Base-by-base conservation (phyloP, 495 filamentous ascomycete genomes). In the Penicilliopsis zonata region DNA sequence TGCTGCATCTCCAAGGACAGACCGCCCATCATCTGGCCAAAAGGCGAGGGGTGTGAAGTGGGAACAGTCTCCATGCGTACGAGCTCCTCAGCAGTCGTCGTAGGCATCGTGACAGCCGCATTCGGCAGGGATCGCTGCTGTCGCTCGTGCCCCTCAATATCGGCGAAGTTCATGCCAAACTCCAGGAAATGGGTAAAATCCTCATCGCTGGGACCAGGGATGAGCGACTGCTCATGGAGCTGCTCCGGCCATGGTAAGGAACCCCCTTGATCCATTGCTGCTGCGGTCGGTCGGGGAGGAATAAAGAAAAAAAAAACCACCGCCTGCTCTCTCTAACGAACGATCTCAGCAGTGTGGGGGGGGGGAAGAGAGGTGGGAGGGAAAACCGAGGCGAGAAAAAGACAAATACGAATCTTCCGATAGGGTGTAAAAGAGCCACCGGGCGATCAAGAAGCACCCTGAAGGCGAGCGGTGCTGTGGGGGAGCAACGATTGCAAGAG, bases 171-270 rank as follows among this genome's bases (percentile, higher is more conserved):
- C 47, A 64, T 64, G 26, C 61, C 60, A 50, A 68, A 70, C 35
- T 70, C 65, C 36, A 72, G 60, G 36, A 70, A 67, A 34, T 57
- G 64, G 46, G 63, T 56, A 44, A 72, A 72, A 28, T 72, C 67
- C 38, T 70, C 65, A 8, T 69, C 62, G 16, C 42, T 49, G 26
- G 47, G 38, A 15, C 43, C 37, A 2, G 53, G 27, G 29, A 60
- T 57, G 38, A 56, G 43, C 9, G 42, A 26, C 31, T 47, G 50
- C 32, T 50, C 51, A 18, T 50, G 46, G n/a, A 57, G 40, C 15
- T 52, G 50, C 28, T 63, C 60, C 24, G 56, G 43, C 62, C 60
- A 66, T 13, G 60, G 49, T 41, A 63, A 46, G 31, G 56, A 38
- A 9, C 50, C 40, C 30, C 61, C 53, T 38, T 54, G 52, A 26